Evolutionary conservation across 768 basidiomycete genomes (phyloP).

Genomic region (Termitomyces sp.): DNA sequence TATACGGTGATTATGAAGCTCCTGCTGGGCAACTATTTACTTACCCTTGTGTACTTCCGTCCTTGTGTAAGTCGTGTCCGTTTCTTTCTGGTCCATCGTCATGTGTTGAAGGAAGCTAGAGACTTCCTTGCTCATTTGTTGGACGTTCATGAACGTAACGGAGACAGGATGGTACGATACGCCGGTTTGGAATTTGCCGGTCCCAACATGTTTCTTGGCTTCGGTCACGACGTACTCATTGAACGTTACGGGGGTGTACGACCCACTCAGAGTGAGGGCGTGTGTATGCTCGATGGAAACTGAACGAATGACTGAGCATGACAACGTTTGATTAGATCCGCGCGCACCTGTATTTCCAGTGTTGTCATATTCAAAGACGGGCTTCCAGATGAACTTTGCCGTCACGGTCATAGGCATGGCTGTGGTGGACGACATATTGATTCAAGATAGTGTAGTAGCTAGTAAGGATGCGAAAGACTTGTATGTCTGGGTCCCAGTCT

Average conservation of each 20-base stretch:
- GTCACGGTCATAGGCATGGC: not conserved
- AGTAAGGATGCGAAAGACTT: not conserved
- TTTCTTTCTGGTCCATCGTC: not conserved
- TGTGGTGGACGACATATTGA: not conserved
- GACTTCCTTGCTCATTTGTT: not conserved
- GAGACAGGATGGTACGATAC: not conserved
- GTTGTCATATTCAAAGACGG: not conserved
- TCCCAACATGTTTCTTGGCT: not conserved
- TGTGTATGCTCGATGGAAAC: not conserved
- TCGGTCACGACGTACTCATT: not conserved
- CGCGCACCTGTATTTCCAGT: not conserved
- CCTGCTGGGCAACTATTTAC: not conserved
- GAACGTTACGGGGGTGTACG: not conserved
- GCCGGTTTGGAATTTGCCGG: not conserved
- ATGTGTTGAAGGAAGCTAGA: not conserved
- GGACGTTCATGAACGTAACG: not conserved
- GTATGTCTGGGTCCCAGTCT: not conserved
- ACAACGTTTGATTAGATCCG: not conserved
- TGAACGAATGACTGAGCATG: not conserved
- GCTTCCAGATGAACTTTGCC: not conserved
- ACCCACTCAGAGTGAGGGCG: not conserved
- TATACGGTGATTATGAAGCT: not conserved
- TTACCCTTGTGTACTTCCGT: not conserved
- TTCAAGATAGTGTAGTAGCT: not conserved
- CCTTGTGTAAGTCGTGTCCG: not conserved